Evolutionary conservation across 139 green algal species (phyloP).

Genomic region (Chlamydomonas sphaeroides): DNA sequence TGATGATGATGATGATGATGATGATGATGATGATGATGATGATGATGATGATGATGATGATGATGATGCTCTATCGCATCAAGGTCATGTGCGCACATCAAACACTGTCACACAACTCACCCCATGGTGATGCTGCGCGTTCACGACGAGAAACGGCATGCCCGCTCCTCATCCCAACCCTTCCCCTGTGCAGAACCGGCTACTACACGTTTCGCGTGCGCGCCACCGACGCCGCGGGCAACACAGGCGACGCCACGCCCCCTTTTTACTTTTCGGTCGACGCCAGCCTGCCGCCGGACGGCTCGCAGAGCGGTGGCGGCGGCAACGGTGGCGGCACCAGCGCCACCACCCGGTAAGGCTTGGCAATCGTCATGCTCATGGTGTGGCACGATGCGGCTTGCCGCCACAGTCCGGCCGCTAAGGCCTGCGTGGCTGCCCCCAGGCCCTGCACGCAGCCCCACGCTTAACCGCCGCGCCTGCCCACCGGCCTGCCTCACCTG

Average conservation of each 20-base stretch:
- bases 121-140: too few relatives aligned
- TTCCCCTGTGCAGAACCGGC: not conserved
- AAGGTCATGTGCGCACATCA: not conserved
- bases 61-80: too few relatives aligned
- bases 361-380: not conserved
- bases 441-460: too few relatives aligned
- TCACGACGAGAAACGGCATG: not conserved
- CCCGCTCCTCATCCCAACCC: too few relatives aligned
- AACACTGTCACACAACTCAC: not conserved
- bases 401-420: too few relatives aligned
- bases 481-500: not conserved
- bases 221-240: constrained; percentile 11
- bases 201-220: constrained; percentile 10
- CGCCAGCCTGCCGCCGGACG: not conserved
- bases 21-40: too few relatives aligned
- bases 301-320: not conserved
- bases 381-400: too few relatives aligned
- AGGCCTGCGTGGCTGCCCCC: too few relatives aligned
- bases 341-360: not conserved
- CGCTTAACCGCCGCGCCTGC: too few relatives aligned
- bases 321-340: not conserved
- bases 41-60: too few relatives aligned
- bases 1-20: too few relatives aligned
- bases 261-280: constrained; percentile 12
- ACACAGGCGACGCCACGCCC: not conserved